These are phyloP conservation scores for Blastobotrys indianensis DNA, from an alignment of 1,139 yeast genomes.

Conservation along the genomic window DNA sequence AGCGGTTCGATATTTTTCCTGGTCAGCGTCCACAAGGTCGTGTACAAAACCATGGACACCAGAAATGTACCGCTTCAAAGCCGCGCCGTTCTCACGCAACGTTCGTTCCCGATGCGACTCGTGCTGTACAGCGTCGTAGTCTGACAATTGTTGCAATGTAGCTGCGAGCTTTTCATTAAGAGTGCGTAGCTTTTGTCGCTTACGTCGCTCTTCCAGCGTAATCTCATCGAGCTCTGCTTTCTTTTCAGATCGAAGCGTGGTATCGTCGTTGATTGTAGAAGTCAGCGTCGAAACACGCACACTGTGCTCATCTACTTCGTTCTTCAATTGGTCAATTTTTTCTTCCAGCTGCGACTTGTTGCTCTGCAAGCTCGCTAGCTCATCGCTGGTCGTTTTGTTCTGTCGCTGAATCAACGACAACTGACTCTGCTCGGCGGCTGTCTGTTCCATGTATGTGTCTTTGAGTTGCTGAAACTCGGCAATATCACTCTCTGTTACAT, in stretches of 20 bases:
- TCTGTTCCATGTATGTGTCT: slow-evolving; percentile 40
- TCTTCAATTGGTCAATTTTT: slow-evolving; percentile 20
- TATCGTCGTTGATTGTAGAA: slow-evolving; percentile 30
- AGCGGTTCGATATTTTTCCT: slow-evolving; percentile 67
- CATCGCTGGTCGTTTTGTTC: slow-evolving; percentile 27
- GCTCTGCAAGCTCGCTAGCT: slow-evolving; percentile 24
- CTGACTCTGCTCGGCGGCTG: slow-evolving; percentile 28
- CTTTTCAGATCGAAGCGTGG: slow-evolving; percentile 24
- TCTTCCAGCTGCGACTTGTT: slow-evolving; percentile 25
- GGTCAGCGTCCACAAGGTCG: slow-evolving; percentile 76
- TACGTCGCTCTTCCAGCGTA: slow-evolving; percentile 43
- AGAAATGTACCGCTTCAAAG: slow-evolving; percentile 66
- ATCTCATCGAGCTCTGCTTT: slow-evolving; percentile 41
- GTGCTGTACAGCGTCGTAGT: slow-evolving; percentile 65
- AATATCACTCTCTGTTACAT: slow-evolving; percentile 47
- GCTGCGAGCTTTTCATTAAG: slow-evolving; percentile 62
- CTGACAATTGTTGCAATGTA: slow-evolving; percentile 58
- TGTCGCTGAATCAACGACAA: slow-evolving; percentile 26
- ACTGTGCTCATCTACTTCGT: slow-evolving; percentile 33
- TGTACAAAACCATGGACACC: slow-evolving; percentile 76
- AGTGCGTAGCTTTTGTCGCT: slow-evolving; percentile 45
- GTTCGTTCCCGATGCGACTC: slow-evolving; percentile 67
- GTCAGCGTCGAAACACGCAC: slow-evolving; percentile 17
- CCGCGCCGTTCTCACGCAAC: slow-evolving; percentile 64
- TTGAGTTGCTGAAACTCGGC: slow-evolving; percentile 57